These are phyloP conservation scores for Lachancea cidri DNA, from an alignment of 805 yeast species.

Conservation along the genomic window DNA sequence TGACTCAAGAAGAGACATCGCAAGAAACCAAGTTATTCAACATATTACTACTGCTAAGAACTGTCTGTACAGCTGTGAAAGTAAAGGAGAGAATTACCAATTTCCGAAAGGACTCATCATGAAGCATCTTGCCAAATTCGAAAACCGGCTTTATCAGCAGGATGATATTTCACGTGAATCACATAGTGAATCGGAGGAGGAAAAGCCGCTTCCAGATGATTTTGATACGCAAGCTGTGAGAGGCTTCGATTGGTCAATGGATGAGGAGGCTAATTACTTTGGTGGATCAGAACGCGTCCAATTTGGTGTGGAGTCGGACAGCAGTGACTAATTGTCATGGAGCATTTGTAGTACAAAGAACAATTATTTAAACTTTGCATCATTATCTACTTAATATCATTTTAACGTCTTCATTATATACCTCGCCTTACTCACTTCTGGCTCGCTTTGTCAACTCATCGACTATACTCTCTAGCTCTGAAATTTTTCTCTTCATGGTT, in stretches of 20 bases:
- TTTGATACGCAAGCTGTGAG: slow-evolving; percentile 5
- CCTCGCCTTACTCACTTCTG: slow-evolving; percentile 6
- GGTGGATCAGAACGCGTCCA: slow-evolving; percentile 6
- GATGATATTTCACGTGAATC: neutral
- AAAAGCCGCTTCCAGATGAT: neutral
- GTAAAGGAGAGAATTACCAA: slow-evolving; percentile 15
- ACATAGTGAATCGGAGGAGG: neutral
- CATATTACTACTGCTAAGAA: slow-evolving; percentile 20
- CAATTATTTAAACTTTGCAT: slow-evolving; percentile 1
- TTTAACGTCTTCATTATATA: neutral
- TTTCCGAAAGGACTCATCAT: slow-evolving; percentile 19
- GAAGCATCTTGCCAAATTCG: slow-evolving; percentile 21
- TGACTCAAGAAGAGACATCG: slow-evolving; percentile 19
- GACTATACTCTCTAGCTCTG: slow-evolving; percentile 16
- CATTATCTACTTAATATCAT: neutral
- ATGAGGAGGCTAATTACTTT: slow-evolving; percentile 5
- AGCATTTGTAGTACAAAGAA: neutral
- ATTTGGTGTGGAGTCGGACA: slow-evolving; percentile 7
- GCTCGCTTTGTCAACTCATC: slow-evolving; percentile 11
- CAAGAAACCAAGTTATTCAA: slow-evolving; percentile 20
- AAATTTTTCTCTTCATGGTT: slow-evolving; percentile 18
- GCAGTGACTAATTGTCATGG: neutral
- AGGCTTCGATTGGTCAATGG: neutral
- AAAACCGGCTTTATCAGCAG: slow-evolving; percentile 14
- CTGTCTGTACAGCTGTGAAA: slow-evolving; percentile 15